These are phyloP conservation scores for Cystofilobasidium ferigula DNA, from an alignment of 768 basidiomycete species.

Conservation along the genomic window DNA sequence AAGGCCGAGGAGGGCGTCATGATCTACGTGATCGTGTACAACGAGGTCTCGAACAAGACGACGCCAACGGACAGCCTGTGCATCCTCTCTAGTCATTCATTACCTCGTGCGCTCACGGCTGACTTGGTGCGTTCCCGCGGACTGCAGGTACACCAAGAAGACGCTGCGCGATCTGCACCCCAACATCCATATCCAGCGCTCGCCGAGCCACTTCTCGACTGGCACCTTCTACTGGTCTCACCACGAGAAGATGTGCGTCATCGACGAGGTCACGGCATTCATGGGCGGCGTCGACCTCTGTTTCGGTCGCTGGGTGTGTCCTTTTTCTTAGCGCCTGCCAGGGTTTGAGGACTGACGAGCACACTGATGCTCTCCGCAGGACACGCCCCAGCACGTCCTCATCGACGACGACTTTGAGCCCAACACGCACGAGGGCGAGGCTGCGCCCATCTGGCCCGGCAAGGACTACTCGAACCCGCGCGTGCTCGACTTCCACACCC, in stretches of 20 bases:
- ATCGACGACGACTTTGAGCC: slow-evolving; percentile 64
- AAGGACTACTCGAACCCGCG: slow-evolving; percentile 41
- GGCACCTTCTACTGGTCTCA: slow-evolving; percentile 99
- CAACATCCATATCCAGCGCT: slow-evolving; percentile 92
- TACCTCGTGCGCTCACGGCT: background rate
- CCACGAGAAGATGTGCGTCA: slow-evolving; percentile 95
- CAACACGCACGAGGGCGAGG: slow-evolving; percentile 43
- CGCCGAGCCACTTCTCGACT: slow-evolving; percentile 92
- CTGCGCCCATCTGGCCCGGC: slow-evolving; percentile 78
- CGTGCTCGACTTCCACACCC: slow-evolving; percentile 66
- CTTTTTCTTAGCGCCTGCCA: background rate
- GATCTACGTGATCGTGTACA: slow-evolving; percentile 87
- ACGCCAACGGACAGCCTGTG: slow-evolving; percentile 90
- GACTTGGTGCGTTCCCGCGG: background rate
- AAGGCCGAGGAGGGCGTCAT: slow-evolving; percentile 95
- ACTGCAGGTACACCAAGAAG: slow-evolving; percentile 70
- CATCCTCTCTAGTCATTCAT: too few relatives aligned
- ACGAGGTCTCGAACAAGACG: slow-evolving; percentile 88
- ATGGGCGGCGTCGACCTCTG: slow-evolving; percentile 95
- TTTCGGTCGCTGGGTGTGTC: slow-evolving; percentile 39
- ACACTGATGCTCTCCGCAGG: slow-evolving; percentile 43
- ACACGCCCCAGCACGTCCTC: slow-evolving; percentile 85
- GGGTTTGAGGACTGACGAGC: background rate
- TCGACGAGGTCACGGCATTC: slow-evolving; percentile 93
- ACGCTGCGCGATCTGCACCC: slow-evolving; percentile 65